Percentiles rank a stretch among this genome's conserved stretches.
phyloP scores from a whole-genome alignment of 371 early-diverging fungal genomes.

The Nematocida sp. region DNA sequence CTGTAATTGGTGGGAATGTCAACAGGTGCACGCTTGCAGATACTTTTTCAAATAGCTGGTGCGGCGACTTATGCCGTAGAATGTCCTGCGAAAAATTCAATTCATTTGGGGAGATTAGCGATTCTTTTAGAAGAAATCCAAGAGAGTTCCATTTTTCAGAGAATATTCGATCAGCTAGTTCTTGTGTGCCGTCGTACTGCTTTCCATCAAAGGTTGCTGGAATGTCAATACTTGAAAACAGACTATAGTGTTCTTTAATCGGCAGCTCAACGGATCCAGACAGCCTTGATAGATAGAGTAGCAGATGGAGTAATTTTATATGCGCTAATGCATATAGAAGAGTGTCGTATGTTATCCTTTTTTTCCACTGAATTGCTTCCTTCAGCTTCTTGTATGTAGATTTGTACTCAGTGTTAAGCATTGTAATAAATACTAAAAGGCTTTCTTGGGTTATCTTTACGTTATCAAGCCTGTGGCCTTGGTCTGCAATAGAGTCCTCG shows the following conservation, averaged over 20 bases:
- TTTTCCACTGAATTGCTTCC: conserved; percentile 17
- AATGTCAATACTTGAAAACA: neutral
- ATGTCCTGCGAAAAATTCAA: conserved; percentile 20
- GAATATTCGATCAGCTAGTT: conserved; percentile 3
- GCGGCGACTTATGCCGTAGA: conserved; percentile 4
- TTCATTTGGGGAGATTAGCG: neutral
- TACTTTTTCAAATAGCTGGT: conserved; percentile 22
- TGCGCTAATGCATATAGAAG: conserved; percentile 23
- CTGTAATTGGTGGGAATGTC: conserved; percentile 9
- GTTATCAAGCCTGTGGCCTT: conserved; percentile 19
- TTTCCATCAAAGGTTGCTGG: conserved; percentile 9
- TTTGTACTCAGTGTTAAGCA: conserved; percentile 13
- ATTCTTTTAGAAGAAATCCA: conserved; percentile 32
- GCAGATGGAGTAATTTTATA: conserved; percentile 18
- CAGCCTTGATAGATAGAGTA: conserved; percentile 28
- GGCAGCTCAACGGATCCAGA: conserved; percentile 6
- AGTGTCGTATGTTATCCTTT: conserved; percentile 31
- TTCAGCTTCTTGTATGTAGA: neutral
- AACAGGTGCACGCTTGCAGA: conserved; percentile 20
- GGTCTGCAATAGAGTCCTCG: neutral
- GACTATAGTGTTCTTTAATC: neutral
- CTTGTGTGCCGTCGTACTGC: conserved; percentile 21
- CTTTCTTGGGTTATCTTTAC: conserved; percentile 8
- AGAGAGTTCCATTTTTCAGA: conserved; percentile 53
- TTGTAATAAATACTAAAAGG: conserved; percentile 22